phyloP scores from a whole-genome alignment of 257 asterid genomes.

The Solanum megistacrolobum region DNA sequence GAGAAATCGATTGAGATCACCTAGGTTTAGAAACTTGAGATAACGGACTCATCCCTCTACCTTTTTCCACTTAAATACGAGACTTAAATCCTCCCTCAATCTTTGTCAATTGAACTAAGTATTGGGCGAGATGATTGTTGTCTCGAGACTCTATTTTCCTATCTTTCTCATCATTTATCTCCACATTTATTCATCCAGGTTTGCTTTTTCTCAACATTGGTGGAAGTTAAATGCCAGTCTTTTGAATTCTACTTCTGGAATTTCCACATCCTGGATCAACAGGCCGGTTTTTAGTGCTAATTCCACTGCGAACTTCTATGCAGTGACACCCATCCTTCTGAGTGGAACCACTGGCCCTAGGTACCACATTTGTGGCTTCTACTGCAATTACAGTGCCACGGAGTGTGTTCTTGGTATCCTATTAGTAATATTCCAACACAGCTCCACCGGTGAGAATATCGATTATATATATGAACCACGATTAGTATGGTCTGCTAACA shows the following conservation, averaged over 20 bases:
- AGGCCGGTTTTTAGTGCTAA: background rate
- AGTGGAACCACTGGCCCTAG: background rate
- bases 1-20: background rate
- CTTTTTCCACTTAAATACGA: background rate
- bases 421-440: background rate
- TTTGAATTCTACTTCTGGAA: background rate
- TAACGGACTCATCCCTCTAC: background rate
- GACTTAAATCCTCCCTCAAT: background rate
- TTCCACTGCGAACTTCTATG: background rate
- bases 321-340: background rate
- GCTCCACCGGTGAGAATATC: background rate
- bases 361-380: background rate
- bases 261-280: background rate
- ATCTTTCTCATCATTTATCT: background rate
- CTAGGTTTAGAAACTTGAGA: background rate
- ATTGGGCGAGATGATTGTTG: background rate
- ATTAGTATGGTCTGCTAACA: constrained; percentile 4
- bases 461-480: background rate
- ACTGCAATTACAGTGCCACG: background rate
- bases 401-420: background rate
- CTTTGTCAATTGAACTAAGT: background rate
- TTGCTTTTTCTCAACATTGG: background rate
- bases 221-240: background rate
- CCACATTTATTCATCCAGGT: background rate
- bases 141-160: background rate